These are phyloP conservation scores for Pleurotus cornucopiae DNA, from an alignment of 768 basidiomycete genomes.

Conservation along the genomic window DNA sequence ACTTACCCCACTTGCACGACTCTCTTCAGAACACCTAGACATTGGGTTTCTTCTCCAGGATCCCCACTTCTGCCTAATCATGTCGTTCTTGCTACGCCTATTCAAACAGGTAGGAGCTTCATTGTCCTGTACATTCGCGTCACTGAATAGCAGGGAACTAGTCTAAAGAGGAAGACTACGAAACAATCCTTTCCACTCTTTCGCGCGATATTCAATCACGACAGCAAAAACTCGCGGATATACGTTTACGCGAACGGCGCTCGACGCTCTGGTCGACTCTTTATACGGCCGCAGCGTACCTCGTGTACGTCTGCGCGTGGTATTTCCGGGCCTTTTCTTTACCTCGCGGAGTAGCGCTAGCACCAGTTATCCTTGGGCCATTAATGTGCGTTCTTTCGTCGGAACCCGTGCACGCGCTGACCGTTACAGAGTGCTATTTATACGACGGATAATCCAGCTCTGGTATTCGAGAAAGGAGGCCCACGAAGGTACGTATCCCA, in stretches of 20 bases:
- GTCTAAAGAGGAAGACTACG: slow-evolving; percentile 68
- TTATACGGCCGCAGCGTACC: slow-evolving; percentile 74
- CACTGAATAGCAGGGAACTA: not conserved
- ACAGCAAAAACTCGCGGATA: slow-evolving; percentile 71
- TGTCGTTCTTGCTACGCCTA: slow-evolving; percentile 4
- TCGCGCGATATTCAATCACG: slow-evolving; percentile 69
- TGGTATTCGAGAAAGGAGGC: slow-evolving; percentile 82
- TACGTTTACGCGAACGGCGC: slow-evolving; percentile 80
- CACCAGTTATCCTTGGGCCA: slow-evolving; percentile 71
- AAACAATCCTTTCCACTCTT: slow-evolving; percentile 63
- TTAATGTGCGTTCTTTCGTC: slow-evolving; percentile 55
- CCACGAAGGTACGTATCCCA: slow-evolving; percentile 58
- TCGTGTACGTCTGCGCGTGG: slow-evolving; percentile 69
- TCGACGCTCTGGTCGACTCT: slow-evolving; percentile 73
- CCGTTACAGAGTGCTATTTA: slow-evolving; percentile 59
- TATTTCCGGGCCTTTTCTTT: slow-evolving; percentile 41
- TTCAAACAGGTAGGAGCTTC: not conserved
- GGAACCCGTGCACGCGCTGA: too few species aligned
- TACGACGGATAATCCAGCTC: slow-evolving; percentile 74
- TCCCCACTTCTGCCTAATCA: not conserved
- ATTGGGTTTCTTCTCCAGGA: too few species aligned
- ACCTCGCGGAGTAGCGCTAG: slow-evolving; percentile 37
- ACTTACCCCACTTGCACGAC: too few species aligned
- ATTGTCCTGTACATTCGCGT: not conserved
- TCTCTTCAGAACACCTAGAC: too few species aligned